Evolutionary conservation across 106 monocot genomes (phyloP), one percentile per base, ranked within the genome.

Genomic region (Dendrobium catenatum): DNA sequence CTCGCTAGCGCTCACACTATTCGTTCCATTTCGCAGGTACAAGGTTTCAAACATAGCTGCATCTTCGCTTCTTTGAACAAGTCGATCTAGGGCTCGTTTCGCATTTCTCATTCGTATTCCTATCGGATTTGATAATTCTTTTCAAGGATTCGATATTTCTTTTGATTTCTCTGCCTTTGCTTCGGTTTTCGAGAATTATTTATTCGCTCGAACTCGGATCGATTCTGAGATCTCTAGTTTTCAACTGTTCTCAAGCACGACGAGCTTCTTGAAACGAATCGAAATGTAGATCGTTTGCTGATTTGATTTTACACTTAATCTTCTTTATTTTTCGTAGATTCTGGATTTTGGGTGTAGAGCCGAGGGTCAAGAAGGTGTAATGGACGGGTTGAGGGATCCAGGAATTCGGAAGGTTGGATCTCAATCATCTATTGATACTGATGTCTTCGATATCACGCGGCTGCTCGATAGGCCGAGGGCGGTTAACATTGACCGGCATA

Each of bases 401-500:
- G 77, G 85, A 22, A 72, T 79, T 2, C 26, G 33, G 79, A 84
- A 81, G 77, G 82, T 81, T 55, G 84, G 80, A 6, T 86, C 94
- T 11, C 83, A 81, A 16, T 90, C 93, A 4, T 41, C 85, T 2
- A 43, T 79, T 42, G 91, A 90, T 20, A 61, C 77, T 7, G 86
- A 88, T 13, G 94, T 84, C 49, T 82, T 88, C 49, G 87, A 94
- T 31, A 80, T 92, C 40, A 70, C 83, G 18, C 76, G 81, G 61
- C 78, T 89, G 42, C 81, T 82, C 22, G 77, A 88, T 49, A 85
- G 81, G 83, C 89, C 90, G 68, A 79, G 82, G 86, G 2, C 51
- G 16, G 79, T 88, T 66, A 93, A 84, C 79, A 89, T 96, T 2
- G 96, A 96, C 76, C 82, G 96, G 89, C 82, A 96, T 85, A 80